Evolutionary conservation across 441 rosid species (phyloP), one percentile per base, ranked within the genome.

Genomic region (Hypseocharis bilobata): DNA sequence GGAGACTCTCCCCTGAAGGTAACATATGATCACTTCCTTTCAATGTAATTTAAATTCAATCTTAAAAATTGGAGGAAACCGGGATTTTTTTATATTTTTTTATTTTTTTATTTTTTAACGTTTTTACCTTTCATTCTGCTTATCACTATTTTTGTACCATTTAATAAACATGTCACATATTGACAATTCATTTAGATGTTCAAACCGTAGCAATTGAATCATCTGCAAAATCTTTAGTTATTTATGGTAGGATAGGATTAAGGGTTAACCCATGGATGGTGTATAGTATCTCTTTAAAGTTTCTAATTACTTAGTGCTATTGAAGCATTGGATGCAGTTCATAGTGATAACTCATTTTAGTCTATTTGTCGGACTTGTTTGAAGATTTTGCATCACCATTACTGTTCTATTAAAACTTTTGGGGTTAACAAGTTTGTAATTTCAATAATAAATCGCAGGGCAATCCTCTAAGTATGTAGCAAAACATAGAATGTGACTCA

Each of bases 1-100:
- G 75, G 75, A 29, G 75, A 72, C 57, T 72, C 75, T 66, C 75
- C 75, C 42, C 52, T 72, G 62, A 66, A 72, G 75, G 75, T 72
- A 27, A 66, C 25, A 40, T 40, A 40, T 40, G 13, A 30, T 30
- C 34, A 4, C 34, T 30, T 7, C 34, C 34, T 30, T 30, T 30
- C 34, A n/a, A n/a, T n/a, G n/a, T n/a, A n/a, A n/a, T n/a, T n/a
- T n/a, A n/a, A n/a, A n/a, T n/a, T n/a, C n/a, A n/a, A n/a, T n/a
- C n/a, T n/a, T n/a, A n/a, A n/a, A n/a, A n/a, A n/a, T n/a, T n/a
- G n/a, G n/a, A n/a, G n/a, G n/a, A n/a, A n/a, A n/a, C n/a, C n/a
- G n/a, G n/a, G n/a, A n/a, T n/a, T n/a, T n/a, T n/a, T n/a, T n/a
- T n/a, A n/a, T n/a, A n/a, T n/a, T n/a, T n/a, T n/a, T n/a, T 30